Percentiles rank a stretch among this genome's conserved stretches.
phyloP scores from a whole-genome alignment of 2,329 filamentous ascomycete genomes.

The Dothidotthia symphoricarpi region DNA sequence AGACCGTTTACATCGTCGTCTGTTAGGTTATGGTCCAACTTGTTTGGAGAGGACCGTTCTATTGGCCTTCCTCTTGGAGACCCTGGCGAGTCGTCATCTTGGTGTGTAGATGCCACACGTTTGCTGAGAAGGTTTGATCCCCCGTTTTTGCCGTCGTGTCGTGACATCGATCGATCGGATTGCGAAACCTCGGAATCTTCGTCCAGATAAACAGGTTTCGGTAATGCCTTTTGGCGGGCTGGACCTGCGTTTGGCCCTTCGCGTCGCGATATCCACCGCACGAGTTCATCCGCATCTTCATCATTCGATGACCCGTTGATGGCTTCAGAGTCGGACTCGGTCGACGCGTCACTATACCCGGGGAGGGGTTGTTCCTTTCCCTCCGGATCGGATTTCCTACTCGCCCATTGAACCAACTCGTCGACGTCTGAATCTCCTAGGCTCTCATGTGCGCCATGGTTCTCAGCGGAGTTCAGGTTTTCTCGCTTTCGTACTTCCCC shows the following conservation, averaged over 20 bases:
- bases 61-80: conserved; percentile 9
- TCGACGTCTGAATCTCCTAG: conserved; percentile 33
- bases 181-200: neutral
- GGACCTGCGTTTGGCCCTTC: neutral
- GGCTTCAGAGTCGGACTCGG: conserved; percentile 30
- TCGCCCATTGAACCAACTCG: conserved; percentile 30
- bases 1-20: conserved; percentile 28
- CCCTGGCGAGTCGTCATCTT: conserved; percentile 4
- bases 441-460: conserved; percentile 30
- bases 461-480: conserved; percentile 6
- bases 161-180: neutral
- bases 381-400: conserved; percentile 16
- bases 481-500: conserved; percentile 19
- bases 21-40: conserved; percentile 13
- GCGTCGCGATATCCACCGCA: conserved; percentile 9
- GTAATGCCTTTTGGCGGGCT: no score
- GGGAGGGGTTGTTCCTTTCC: conserved; percentile 2
- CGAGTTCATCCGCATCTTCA: conserved; percentile 12
- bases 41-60: conserved; percentile 1
- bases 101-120: neutral
- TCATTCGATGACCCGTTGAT: conserved; percentile 1
- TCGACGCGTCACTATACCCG: conserved; percentile 30
- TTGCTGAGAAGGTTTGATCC: neutral
- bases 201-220: neutral
- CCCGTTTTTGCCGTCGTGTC: neutral